Evolutionary conservation across 768 basidiomycete species (phyloP).

Genomic region (Boletales sp.): DNA sequence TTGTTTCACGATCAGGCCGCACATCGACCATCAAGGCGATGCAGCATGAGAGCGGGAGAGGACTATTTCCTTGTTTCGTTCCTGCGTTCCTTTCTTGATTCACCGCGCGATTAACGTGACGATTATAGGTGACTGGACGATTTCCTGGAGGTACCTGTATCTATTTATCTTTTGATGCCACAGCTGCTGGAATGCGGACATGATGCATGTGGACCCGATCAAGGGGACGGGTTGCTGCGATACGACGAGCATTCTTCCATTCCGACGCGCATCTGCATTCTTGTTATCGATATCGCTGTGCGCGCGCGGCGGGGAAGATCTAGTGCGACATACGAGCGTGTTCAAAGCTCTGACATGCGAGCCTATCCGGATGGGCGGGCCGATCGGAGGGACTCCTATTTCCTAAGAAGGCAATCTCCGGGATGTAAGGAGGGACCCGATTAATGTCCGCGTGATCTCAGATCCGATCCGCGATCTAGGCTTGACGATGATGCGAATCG

Average conservation of each 20-base stretch:
- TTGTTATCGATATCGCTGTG: too few species aligned
- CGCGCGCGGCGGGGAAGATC: neutral
- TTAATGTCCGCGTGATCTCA: constrained; percentile 25
- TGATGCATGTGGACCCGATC: neutral
- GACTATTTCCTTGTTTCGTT: too few species aligned
- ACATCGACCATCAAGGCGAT: neutral
- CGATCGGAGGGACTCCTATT: too few species aligned
- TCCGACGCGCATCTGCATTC: too few species aligned
- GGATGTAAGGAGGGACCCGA: constrained; percentile 13
- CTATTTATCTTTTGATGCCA: too few species aligned
- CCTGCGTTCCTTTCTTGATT: constrained; percentile 9
- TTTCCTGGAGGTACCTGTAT: neutral
- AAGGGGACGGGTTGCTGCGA: too few species aligned
- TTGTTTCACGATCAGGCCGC: too few species aligned
- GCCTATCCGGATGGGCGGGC: too few species aligned
- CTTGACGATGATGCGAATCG: constrained; percentile 17
- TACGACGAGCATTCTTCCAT: too few species aligned
- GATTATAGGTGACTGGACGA: neutral
- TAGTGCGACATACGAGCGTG: too few species aligned
- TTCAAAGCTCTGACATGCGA: too few species aligned
- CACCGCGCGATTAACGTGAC: constrained; percentile 4
- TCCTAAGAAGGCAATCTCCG: constrained; percentile 1
- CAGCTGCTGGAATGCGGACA: neutral
- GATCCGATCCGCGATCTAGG: constrained; percentile 23
- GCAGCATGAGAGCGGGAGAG: neutral